Evolutionary conservation across 768 basidiomycete species (phyloP), one percentile per base, ranked within the genome.

Genomic region (Russula compacta): DNA sequence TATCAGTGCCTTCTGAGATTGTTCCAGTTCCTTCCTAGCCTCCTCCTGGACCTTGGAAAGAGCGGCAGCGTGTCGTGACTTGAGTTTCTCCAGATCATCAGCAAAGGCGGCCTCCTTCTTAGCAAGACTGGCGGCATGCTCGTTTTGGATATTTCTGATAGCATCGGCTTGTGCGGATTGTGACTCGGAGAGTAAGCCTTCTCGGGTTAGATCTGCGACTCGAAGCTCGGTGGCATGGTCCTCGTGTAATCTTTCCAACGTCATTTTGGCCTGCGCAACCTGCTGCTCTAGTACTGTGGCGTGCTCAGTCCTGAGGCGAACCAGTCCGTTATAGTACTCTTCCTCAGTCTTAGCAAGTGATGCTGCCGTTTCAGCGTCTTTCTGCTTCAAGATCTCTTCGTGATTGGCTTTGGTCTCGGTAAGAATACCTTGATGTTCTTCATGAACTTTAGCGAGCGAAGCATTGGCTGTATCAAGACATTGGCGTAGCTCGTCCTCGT

Each of bases 301-400:
- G 66, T 93, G 89, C 68, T 89, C 86, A 14, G 70, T 76, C 46
- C 89, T 86, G 51, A 92, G 80, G 66, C 87, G 88, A 14, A 84
- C 87, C 44, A 93, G 75, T 21, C 83, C 84, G 60, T 90, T 84
- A 70, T 91, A 89, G 67, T 90, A 91, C 69, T 91, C 86, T 67
- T 86, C 89, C 68, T 89, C 87, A 6, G 86, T 89, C 54, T 78
- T 80, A 62, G 83, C 83, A 14, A 89, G 78, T 43, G 77, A 74
- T 12, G 78, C 74, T 6, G 82, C 77, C 32, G 81, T 73, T 62
- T 82, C 78, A 11, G 83, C 83, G 46, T 86, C 84, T 70, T 82
- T 83, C 70, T 78, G 76, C 71, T 84, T 85, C 61, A 84, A 70
- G 10, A 70, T 66, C 54, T 81, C 81, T 14, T 78, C 74, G 66